phyloP scores from a whole-genome alignment of 1,139 yeast genomes.

The Zygoascus hellenicus region DNA sequence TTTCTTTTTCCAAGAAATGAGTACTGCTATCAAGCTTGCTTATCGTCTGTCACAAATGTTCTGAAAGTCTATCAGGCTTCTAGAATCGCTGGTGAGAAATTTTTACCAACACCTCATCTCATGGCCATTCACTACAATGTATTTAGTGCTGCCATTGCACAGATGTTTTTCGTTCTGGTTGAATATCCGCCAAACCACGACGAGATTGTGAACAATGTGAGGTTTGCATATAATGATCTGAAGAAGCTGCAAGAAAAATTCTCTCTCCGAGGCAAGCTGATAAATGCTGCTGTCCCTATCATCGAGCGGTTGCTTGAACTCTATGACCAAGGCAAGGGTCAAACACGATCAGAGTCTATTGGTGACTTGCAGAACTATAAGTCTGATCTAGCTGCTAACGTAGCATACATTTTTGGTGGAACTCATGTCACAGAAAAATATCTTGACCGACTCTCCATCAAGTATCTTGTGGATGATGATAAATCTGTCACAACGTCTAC shows the following conservation, averaged over 20 bases:
- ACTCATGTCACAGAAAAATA: constrained; percentile 8
- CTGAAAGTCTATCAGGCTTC: background rate
- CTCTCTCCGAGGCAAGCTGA: background rate
- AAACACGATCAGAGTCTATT: background rate
- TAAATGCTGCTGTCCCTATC: constrained; percentile 5
- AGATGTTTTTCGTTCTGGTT: constrained; percentile 8
- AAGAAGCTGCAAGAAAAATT: background rate
- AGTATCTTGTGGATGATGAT: constrained; percentile 6
- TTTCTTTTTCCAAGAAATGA: constrained; percentile 6
- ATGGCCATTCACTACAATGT: constrained; percentile 6
- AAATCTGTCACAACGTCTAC: background rate
- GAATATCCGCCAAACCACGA: constrained; percentile 10
- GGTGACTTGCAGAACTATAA: constrained; percentile 3
- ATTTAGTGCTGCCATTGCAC: constrained; percentile 10
- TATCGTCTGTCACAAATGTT: constrained; percentile 1
- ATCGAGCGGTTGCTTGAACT: constrained; percentile 6
- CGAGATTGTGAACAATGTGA: background rate
- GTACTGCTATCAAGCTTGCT: constrained; percentile 9
- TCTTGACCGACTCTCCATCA: constrained; percentile 7
- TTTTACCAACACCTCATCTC: background rate
- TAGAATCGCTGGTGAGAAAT: background rate
- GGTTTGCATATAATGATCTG: constrained; percentile 2
- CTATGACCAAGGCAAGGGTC: background rate
- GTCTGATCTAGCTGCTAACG: constrained; percentile 6
- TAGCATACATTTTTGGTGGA: constrained; percentile 9